Evolutionary conservation across 495 filamentous ascomycete species (phyloP), one percentile per base, ranked within the genome.

Genomic region (Penicillium alfredii): DNA sequence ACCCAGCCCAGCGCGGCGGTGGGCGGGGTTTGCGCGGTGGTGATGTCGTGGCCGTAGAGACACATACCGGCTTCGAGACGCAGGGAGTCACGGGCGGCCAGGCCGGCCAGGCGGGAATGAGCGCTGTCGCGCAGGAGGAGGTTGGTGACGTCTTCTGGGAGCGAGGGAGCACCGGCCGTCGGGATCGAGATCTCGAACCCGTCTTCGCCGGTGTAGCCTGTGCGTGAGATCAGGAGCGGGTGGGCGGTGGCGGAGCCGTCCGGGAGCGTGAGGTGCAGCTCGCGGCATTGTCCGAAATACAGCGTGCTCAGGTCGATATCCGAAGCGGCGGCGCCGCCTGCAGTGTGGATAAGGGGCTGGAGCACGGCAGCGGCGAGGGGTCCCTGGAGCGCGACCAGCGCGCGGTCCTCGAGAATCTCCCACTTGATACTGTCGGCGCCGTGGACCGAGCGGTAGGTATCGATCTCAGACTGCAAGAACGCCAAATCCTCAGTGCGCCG

Each of bases 41-140:
- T 78, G 28, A 98, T 76, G 63, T 98, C 92, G 58, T 95, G 88
- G n/a, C 92, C 92, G 68, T 97, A 97, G 15, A 97, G 76, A 62
- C 87, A 97, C 89, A 98, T 90, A 32, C 92, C 92, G 1, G 93
- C 92, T 63, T 98, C 92, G 6, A 98, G 77, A 11, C 92, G 78
- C 42, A 98, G 75, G 47, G 82, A 92, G 60, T 98, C 93, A 38
- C 92, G 76, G 4, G 92, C 88, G 3, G 88, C 92, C 1, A 98
- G 72, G 8, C 92, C 92, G 14, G 89, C 87, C 6, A 96, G 66
- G 40, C 80, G 81, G 10, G 94, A 61, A 38, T 70, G 69, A 28
- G 84, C 78, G 11, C 68, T 66, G 38, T 70, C 64, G 10, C 71
- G 44, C 9, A 98, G 73, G 22, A 98, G 69, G 22, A 77, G 64